Base-by-base conservation (phyloP, 805 yeast genomes). In the Saccharomycopsis fodiens region DNA sequence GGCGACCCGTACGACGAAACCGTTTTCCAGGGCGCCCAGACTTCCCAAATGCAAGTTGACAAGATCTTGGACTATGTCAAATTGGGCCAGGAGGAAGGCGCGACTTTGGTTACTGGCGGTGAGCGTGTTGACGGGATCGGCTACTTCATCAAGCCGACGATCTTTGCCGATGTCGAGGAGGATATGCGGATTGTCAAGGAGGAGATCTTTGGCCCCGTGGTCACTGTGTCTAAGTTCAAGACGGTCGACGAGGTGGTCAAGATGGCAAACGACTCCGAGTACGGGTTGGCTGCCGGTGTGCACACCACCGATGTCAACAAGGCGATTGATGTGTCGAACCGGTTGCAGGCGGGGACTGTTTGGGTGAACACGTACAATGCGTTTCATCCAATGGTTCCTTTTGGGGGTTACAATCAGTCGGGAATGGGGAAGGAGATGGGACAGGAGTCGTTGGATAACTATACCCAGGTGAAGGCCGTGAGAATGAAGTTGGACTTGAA, bases 381-480 rank as follows among this genome's bases (percentile, higher is more conserved):
- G 60, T 81, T 86, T 74, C 87, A 88, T 65, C 81, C 72, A 59
- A 72, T 76, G 64, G 82, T 89, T 64, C 96, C 96, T 59, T 89
- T 89, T 64, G 96, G 96, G 57, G 96, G 96, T 39, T 84, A 72
- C 71, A 86, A 86, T 64, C 78, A 79, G 73, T 81, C 93, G 46
- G 97, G 97, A 66, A 70, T 82, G 50, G 97, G 97, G 61, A 78
- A 95, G 65, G 96, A 89, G 72, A 79, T 88, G 74, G 96, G 96
- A 59, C 75, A 74, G 51, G 88, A 86, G 53, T 94, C 93, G 48
- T 67, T 91, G 59, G 84, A 82, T 51, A 82, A 80, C 64, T 91
- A 87, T 72, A 79, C 86, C 53, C 94, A 86, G 64, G 74, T 71
- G 54, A 89, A 89, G 74, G 83, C 96, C 44, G 93, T 89, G 48